Percentiles rank a stretch among this genome's conserved stretches.
These are phyloP conservation scores for Suillus brevipes DNA, from an alignment of 768 basidiomycete genomes.

Conservation along the genomic window DNA sequence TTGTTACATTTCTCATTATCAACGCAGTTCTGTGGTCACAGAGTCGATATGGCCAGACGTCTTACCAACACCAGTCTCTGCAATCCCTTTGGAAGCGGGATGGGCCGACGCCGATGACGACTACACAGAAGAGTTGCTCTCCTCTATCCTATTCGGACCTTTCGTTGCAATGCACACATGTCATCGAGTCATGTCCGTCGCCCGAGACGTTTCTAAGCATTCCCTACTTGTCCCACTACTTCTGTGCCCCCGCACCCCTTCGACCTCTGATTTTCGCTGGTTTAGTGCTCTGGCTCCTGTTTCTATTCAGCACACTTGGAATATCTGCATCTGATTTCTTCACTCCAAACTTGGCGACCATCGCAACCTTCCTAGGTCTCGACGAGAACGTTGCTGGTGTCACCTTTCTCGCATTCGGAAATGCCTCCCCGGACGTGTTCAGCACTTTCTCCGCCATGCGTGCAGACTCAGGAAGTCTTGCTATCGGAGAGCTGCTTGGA, in stretches of 20 bases:
- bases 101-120: background rate
- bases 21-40: slow-evolving; percentile 69
- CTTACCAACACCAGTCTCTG: slow-evolving; percentile 12
- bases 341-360: slow-evolving; percentile 91
- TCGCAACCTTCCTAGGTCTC: slow-evolving; percentile 80
- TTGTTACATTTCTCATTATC: slow-evolving; percentile 52
- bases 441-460: slow-evolving; percentile 94
- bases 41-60: slow-evolving; percentile 45
- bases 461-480: slow-evolving; percentile 80
- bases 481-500: slow-evolving; percentile 93
- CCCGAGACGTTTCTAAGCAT: slow-evolving; percentile 69
- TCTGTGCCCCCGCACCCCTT: slow-evolving; percentile 55
- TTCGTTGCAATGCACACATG: slow-evolving; percentile 65
- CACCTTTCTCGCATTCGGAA: slow-evolving; percentile 95
- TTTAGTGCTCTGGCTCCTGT: slow-evolving; percentile 77
- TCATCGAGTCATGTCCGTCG: slow-evolving; percentile 52
- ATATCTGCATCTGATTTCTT: slow-evolving; percentile 97
- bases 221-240: slow-evolving; percentile 69
- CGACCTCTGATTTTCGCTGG: slow-evolving; percentile 63
- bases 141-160: slow-evolving; percentile 54
- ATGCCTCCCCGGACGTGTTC: slow-evolving; percentile 95
- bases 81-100: slow-evolving; percentile 14
- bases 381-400: slow-evolving; percentile 95
- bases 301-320: slow-evolving; percentile 94
- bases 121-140: slow-evolving; percentile 40